Evolutionary conservation across 768 basidiomycete genomes (phyloP).

Genomic region (Leccinum disarticulatum): DNA sequence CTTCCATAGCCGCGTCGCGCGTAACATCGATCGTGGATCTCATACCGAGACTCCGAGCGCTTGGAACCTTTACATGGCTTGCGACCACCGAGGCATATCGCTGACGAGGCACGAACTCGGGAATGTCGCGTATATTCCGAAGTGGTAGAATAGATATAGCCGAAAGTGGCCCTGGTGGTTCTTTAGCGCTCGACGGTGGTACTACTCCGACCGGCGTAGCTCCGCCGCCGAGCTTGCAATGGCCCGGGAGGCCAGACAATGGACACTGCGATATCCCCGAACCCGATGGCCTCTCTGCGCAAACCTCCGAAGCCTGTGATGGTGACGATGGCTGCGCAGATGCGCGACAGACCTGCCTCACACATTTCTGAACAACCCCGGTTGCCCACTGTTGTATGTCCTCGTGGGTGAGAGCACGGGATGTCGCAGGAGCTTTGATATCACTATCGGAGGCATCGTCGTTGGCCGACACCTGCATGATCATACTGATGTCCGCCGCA

Average conservation of each 20-base stretch:
- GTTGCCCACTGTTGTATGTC: conserved; percentile 29
- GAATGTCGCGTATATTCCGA: conserved; percentile 20
- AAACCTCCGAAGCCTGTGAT: conserved; percentile 28
- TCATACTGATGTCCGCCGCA: conserved; percentile 19
- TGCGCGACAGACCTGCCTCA: conserved; percentile 16
- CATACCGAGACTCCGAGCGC: neutral
- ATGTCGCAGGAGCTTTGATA: conserved; percentile 5
- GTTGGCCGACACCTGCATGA: conserved; percentile 21
- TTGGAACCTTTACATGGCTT: neutral
- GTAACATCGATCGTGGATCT: conserved; percentile 1
- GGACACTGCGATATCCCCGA: conserved; percentile 23
- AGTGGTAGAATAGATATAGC: neutral
- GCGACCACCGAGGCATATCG: conserved; percentile 1
- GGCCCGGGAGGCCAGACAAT: conserved; percentile 20
- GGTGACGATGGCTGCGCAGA: conserved; percentile 19
- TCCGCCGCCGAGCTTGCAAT: conserved; percentile 18
- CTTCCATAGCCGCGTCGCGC: conserved; percentile 18
- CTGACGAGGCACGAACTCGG: conserved; percentile 29
- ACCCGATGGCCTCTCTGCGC: conserved; percentile 28
- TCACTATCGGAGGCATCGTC: conserved; percentile 13
- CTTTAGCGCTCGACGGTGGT: neutral
- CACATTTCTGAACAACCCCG: conserved; percentile 27
- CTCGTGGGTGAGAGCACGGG: conserved; percentile 19
- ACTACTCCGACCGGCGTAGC: neutral
- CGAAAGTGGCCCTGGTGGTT: neutral